These are phyloP conservation scores for Pseudogymnoascus sp. DNA, from an alignment of 2,329 filamentous ascomycete genomes.

Conservation along the genomic window DNA sequence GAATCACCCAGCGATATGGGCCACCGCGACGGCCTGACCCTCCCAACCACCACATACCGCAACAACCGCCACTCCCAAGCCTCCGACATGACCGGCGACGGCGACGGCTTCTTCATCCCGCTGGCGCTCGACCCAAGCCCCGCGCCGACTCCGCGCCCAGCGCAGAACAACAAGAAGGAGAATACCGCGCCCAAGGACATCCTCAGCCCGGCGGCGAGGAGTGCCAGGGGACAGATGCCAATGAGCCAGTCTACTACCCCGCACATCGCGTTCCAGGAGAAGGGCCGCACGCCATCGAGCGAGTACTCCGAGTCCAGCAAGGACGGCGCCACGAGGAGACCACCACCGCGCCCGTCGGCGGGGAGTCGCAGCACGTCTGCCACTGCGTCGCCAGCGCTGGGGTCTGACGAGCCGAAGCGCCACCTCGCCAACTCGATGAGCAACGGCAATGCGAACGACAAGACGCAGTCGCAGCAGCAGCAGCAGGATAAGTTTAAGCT, in stretches of 20 bases:
- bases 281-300: conserved; percentile 56
- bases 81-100: conserved; percentile 32
- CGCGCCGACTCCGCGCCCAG: conserved; percentile 44
- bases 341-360: conserved; percentile 31
- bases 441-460: conserved; percentile 26
- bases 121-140: conserved; percentile 66
- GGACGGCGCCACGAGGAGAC: conserved; percentile 37
- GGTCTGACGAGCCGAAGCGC: conserved; percentile 21
- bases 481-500: conserved; percentile 60
- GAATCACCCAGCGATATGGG: conserved; percentile 45
- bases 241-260: conserved; percentile 49
- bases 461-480: conserved; percentile 26
- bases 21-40: conserved; percentile 52
- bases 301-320: conserved; percentile 43
- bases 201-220: neutral
- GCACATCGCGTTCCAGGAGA: conserved; percentile 90
- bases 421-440: conserved; percentile 24
- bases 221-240: neutral
- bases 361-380: conserved; percentile 18
- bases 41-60: conserved; percentile 70
- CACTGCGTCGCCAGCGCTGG: conserved; percentile 19
- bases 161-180: conserved; percentile 35
- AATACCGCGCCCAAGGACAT: neutral
- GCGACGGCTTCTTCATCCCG: conserved; percentile 57
- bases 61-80: conserved; percentile 60